A percentile compares a stretch with the other conserved stretches of the same genome.
Conservation (phyloP, 306 rosid species). For the Begonia peltatifolia region DNA sequence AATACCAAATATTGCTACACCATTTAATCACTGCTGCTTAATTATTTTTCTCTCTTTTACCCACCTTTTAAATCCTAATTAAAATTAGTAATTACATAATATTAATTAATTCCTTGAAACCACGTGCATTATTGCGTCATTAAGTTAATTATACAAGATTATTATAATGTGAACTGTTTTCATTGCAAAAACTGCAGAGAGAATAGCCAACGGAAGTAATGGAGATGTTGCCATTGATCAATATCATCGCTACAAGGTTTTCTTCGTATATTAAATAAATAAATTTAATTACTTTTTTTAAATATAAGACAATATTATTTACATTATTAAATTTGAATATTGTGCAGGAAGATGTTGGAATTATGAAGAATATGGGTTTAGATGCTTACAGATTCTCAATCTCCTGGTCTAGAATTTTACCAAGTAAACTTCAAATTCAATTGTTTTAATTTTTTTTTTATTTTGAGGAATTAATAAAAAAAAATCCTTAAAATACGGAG, state of each 20-base stretch:
- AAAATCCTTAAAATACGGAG: no score
- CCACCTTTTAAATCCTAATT: no score
- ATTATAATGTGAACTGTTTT: background rate
- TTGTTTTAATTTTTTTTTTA: background rate
- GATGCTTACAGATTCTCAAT: conserved; percentile 45
- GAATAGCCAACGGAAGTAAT: conserved; percentile 18
- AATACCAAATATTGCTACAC: no score
- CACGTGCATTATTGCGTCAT: background rate
- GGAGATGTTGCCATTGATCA: conserved; percentile 29
- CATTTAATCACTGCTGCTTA: no score
- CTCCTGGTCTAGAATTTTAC: conserved; percentile 39
- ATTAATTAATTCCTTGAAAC: background rate
- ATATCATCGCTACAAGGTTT: conserved; percentile 30
- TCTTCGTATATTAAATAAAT: background rate
- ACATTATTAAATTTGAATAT: background rate
- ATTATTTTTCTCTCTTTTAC: no score
- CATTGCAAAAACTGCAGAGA: conserved; percentile 10
- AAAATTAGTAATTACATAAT: background rate
- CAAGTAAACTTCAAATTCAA: conserved; percentile 17
- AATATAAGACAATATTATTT: background rate
- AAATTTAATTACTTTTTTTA: no score
- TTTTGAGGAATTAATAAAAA: no score
- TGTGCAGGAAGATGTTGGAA: conserved; percentile 30
- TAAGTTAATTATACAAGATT: background rate
- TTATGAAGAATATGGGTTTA: conserved; percentile 21